Conservation (phyloP, 352 stramenopile genomes). For the Phytophthora macrochlamydospora region DNA sequence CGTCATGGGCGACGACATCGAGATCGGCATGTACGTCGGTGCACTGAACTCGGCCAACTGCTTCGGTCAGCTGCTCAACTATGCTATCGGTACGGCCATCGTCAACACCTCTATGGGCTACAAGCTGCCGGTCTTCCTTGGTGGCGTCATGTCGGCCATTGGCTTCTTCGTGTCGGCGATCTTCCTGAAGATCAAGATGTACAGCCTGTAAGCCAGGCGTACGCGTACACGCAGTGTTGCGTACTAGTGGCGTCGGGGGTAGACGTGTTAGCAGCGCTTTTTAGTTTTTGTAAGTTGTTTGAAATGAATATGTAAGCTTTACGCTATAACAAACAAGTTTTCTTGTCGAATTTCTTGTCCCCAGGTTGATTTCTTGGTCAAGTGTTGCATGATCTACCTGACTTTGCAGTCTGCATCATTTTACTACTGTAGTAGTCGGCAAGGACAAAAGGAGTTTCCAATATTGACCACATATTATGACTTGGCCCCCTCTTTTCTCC, state of each 20-base stretch:
- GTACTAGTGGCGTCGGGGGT: slow-evolving; percentile 15
- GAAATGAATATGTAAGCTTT: slow-evolving; percentile 5
- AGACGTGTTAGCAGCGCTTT: slow-evolving; percentile 14
- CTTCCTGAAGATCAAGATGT: slow-evolving; percentile 45
- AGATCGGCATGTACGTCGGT: slow-evolving; percentile 40
- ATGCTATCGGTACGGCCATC: slow-evolving; percentile 27
- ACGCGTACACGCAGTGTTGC: slow-evolving; percentile 11
- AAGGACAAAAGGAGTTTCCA: slow-evolving; percentile 21
- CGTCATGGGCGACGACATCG: slow-evolving; percentile 34
- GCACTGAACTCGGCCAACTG: slow-evolving; percentile 41
- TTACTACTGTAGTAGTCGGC: background rate
- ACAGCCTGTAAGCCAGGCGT: slow-evolving; percentile 25
- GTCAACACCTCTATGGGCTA: slow-evolving; percentile 38
- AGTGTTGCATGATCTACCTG: background rate
- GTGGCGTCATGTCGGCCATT: slow-evolving; percentile 31
- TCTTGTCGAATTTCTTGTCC: too few species aligned
- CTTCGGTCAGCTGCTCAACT: slow-evolving; percentile 40
- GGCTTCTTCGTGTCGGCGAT: slow-evolving; percentile 27
- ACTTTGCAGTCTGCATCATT: background rate
- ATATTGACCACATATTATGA: slow-evolving; percentile 16
- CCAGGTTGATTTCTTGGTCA: too few species aligned
- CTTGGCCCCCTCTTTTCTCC: slow-evolving; percentile 18
- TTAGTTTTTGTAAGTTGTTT: slow-evolving; percentile 26
- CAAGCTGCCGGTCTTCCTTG: slow-evolving; percentile 38
- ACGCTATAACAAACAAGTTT: background rate